Conservation (phyloP, 2,329 filamentous ascomycete species). For the Trichocomaceae sp. region DNA sequence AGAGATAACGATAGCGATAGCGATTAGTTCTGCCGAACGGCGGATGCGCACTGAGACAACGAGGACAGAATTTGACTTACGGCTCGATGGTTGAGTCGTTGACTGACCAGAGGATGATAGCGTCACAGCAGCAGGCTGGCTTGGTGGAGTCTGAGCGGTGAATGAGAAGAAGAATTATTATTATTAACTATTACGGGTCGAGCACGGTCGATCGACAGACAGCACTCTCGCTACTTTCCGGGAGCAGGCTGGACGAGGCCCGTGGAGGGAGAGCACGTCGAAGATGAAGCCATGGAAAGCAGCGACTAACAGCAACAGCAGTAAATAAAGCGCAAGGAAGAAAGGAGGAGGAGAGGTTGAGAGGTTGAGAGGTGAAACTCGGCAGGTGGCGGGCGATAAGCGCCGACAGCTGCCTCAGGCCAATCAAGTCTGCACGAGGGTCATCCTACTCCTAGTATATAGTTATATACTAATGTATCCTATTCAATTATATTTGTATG, state of each 20-base stretch:
- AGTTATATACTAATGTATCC: too few relatives aligned
- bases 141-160: slow-evolving; percentile 9
- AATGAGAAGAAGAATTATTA: not conserved
- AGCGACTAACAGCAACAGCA: not conserved
- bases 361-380: not conserved
- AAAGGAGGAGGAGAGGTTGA: too few relatives aligned
- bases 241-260: not conserved
- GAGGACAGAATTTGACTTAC: not conserved
- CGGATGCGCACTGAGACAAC: not conserved
- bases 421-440: slow-evolving; percentile 10
- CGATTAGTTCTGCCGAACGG: not conserved
- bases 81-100: not conserved
- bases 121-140: too few relatives aligned
- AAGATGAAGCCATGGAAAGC: not conserved
- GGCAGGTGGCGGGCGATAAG: slow-evolving; percentile 7
- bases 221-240: not conserved
- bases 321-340: too few relatives aligned
- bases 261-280: not conserved
- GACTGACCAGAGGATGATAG: not conserved
- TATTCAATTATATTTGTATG: too few relatives aligned
- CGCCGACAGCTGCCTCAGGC: not conserved
- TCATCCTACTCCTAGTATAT: too few relatives aligned
- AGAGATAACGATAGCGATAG: not conserved
- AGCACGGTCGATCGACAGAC: slow-evolving; percentile 2
- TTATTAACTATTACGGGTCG: not conserved